These are phyloP conservation scores for Alopecurus myosuroides DNA, from an alignment of 176 grass and related monocot species.

Conservation along the genomic window DNA sequence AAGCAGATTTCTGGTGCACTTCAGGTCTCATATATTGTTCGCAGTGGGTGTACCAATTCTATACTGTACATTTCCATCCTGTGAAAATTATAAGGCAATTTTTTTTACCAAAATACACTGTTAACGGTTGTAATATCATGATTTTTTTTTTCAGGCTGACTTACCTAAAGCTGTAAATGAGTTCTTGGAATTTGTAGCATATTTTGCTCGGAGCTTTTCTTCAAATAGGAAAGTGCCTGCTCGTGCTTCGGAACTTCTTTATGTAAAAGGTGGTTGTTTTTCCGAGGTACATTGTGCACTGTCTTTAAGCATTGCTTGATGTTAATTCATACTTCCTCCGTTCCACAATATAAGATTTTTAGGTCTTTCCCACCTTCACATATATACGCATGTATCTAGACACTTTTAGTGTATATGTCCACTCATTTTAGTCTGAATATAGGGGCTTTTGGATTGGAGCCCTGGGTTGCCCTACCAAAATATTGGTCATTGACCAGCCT, in stretches of 20 bases:
- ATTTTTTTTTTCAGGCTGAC: constrained; percentile 42
- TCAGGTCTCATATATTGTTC: constrained; percentile 1
- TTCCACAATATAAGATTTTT: too few relatives aligned
- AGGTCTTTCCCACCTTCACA: too few relatives aligned
- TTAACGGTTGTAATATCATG: constrained; percentile 13
- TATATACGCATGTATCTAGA: too few relatives aligned
- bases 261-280: constrained; percentile 39
- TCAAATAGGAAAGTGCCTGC: constrained; percentile 31
- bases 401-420: too few relatives aligned
- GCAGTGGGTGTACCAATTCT: neutral
- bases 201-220: constrained; percentile 52
- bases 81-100: neutral
- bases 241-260: constrained; percentile 46
- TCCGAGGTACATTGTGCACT: constrained; percentile 56
- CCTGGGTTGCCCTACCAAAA: too few relatives aligned
- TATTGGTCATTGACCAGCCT: too few relatives aligned
- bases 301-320: constrained; percentile 13
- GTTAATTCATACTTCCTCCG: constrained; percentile 3
- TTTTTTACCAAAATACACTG: neutral
- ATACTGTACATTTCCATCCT: neutral
- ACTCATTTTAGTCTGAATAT: too few relatives aligned
- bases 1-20: neutral
- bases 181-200: constrained; percentile 50
- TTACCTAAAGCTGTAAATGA: constrained; percentile 35
- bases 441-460: too few relatives aligned